Percentiles rank a stretch among this genome's conserved stretches.
These are phyloP conservation scores for Hypoxylon crocopeplum DNA, from an alignment of 495 filamentous ascomycete species.

Conservation along the genomic window DNA sequence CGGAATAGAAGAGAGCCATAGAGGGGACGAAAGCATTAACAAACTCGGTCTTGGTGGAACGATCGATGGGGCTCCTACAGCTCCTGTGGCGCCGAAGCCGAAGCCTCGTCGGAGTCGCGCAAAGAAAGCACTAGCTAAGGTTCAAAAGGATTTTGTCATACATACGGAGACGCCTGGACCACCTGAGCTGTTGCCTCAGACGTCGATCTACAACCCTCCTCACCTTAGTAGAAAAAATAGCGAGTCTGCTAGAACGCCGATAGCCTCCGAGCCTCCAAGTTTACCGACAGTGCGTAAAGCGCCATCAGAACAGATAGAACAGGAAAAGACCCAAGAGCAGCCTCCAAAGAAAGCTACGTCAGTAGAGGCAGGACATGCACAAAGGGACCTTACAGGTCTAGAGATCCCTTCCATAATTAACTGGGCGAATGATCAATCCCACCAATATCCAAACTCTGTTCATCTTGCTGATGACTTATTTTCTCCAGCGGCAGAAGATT, in stretches of 20 bases:
- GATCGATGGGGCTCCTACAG: conserved; percentile 28
- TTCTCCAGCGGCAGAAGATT: conserved; percentile 2
- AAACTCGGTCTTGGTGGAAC: no score
- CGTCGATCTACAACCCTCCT: conserved; percentile 52
- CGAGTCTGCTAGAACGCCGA: conserved; percentile 27
- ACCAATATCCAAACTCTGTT: conserved; percentile 10
- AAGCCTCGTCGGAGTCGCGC: conserved; percentile 45
- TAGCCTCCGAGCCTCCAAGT: conserved; percentile 46
- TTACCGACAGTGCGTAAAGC: conserved; percentile 2
- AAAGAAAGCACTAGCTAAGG: conserved; percentile 39
- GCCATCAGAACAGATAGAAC: conserved; percentile 7
- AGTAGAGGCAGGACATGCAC: conserved; percentile 29
- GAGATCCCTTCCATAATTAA: conserved; percentile 45
- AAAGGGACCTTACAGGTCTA: conserved; percentile 46
- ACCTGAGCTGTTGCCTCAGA: conserved; percentile 53
- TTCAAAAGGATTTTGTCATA: conserved; percentile 42
- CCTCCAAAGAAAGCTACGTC: conserved; percentile 5
- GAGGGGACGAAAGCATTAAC: conserved; percentile 55
- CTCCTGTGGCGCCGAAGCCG: conserved; percentile 29
- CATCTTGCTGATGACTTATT: conserved; percentile 10
- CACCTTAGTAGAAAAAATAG: conserved; percentile 31
- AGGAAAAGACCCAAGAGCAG: conserved; percentile 1
- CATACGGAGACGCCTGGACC: conserved; percentile 51
- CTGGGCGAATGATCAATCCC: conserved; percentile 15
- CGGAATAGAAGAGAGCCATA: conserved; percentile 65